Evolutionary conservation across 306 rosid genomes (phyloP).

Genomic region (Vigna angularis): DNA sequence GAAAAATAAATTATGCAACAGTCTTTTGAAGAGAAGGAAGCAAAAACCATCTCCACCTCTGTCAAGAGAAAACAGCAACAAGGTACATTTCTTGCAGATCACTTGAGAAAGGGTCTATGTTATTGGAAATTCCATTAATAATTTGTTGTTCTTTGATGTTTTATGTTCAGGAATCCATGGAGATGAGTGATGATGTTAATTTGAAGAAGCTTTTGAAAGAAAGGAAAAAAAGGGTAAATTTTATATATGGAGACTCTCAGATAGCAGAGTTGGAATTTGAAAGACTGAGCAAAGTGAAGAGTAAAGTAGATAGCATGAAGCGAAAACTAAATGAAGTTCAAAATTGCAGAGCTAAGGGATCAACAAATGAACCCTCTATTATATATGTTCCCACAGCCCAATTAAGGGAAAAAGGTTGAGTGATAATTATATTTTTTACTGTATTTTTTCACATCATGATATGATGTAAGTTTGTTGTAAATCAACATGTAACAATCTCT

Average conservation of each 20-base stretch:
- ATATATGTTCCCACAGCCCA: conserved; percentile 82
- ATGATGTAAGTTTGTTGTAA: conserved; percentile 4
- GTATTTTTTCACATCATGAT: neutral
- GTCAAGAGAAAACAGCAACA: conserved; percentile 47
- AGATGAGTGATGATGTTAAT: conserved; percentile 65
- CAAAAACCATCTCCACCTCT: conserved; percentile 46
- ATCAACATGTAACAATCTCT: conserved; percentile 34
- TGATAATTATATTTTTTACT: conserved; percentile 20
- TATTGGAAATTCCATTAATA: neutral
- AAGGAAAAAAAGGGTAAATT: conserved; percentile 55
- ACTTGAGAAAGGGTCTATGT: neutral
- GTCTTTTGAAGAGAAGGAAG: conserved; percentile 50
- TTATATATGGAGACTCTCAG: conserved; percentile 44
- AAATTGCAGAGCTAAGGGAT: conserved; percentile 48
- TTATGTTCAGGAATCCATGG: conserved; percentile 62
- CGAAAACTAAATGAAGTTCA: conserved; percentile 56
- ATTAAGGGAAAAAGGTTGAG: conserved; percentile 70
- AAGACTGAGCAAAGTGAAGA: conserved; percentile 65
- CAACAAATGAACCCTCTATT: conserved; percentile 48
- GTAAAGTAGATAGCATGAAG: conserved; percentile 59
- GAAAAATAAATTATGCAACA: conserved; percentile 49
- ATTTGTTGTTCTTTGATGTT: conserved; percentile 2
- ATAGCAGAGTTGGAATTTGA: conserved; percentile 77
- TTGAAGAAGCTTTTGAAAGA: conserved; percentile 74
- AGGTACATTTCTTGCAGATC: conserved; percentile 49